Conservation (phyloP, 495 filamentous ascomycete species). For the Pyronema domesticum region DNA sequence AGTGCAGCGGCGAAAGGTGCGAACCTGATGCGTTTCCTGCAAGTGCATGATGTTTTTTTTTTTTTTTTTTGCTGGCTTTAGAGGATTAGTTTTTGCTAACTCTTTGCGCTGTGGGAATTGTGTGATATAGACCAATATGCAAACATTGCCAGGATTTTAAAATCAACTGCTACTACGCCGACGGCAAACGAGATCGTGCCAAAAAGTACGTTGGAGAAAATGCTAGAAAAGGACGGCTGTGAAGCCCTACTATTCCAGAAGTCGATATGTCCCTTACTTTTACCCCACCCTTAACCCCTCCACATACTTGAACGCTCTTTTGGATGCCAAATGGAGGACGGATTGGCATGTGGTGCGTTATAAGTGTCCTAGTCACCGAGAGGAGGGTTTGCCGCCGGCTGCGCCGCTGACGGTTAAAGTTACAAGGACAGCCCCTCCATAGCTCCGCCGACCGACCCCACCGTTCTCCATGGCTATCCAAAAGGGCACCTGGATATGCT, state of each 20-base stretch:
- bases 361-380: not conserved
- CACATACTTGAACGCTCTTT: not conserved
- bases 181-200: constrained; percentile 40
- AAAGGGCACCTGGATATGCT: not conserved
- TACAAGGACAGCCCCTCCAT: not conserved
- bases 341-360: not conserved
- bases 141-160: constrained; percentile 37
- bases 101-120: not conserved
- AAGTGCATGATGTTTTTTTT: not conserved
- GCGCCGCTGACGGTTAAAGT: not conserved
- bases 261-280: not conserved
- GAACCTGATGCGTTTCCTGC: constrained; percentile 5
- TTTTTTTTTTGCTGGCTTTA: not conserved
- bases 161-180: constrained; percentile 36
- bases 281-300: not conserved
- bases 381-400: not conserved
- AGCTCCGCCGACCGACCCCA: not conserved
- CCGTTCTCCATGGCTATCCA: not conserved
- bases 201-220: constrained; percentile 29
- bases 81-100: not conserved
- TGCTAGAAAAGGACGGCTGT: not conserved
- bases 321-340: not conserved
- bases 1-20: constrained; percentile 37
- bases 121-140: constrained; percentile 28
- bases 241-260: too few relatives aligned